A percentile compares a stretch with the other conserved stretches of the same genome.
phyloP scores from a whole-genome alignment of 2,329 filamentous ascomycete genomes.

The Aspergillus sergii region DNA sequence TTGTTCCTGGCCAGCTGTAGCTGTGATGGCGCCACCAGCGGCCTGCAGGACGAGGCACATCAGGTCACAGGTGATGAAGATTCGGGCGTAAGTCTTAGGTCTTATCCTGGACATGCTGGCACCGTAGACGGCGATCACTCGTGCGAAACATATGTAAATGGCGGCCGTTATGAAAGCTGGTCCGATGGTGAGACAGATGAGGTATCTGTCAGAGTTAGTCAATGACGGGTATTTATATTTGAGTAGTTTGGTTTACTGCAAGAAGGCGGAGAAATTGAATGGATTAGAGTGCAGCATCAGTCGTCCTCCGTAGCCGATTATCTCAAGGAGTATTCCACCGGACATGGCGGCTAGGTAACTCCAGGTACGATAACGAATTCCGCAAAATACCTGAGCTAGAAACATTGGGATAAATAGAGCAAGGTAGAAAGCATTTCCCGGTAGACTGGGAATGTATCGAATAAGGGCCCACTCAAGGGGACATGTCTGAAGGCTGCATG shows the following conservation, averaged over 20 bases:
- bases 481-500: slow-evolving; percentile 5
- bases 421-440: slow-evolving; percentile 57
- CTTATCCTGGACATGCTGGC: slow-evolving; percentile 35
- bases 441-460: slow-evolving; percentile 31
- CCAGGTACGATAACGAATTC: slow-evolving; percentile 50
- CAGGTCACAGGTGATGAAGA: slow-evolving; percentile 66
- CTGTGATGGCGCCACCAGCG: slow-evolving; percentile 43
- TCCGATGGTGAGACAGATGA: slow-evolving; percentile 64
- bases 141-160: slow-evolving; percentile 59
- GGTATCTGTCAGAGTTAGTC: slow-evolving; percentile 49
- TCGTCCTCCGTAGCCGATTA: slow-evolving; percentile 63
- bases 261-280: slow-evolving; percentile 47
- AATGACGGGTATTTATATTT: neutral
- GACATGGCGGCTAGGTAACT: slow-evolving; percentile 58
- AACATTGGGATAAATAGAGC: slow-evolving; percentile 54
- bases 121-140: slow-evolving; percentile 39
- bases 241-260: slow-evolving; percentile 32
- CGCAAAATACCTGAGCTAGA: slow-evolving; percentile 45
- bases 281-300: slow-evolving; percentile 58
- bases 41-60: slow-evolving; percentile 64
- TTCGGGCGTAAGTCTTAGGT: slow-evolving; percentile 35
- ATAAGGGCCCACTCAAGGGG: neutral
- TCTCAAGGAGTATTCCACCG: slow-evolving; percentile 57
- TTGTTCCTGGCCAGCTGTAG: slow-evolving; percentile 14
- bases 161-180: slow-evolving; percentile 67